These are phyloP conservation scores for Alternaria postmessia DNA, from an alignment of 2,329 filamentous ascomycete genomes.

Conservation along the genomic window DNA sequence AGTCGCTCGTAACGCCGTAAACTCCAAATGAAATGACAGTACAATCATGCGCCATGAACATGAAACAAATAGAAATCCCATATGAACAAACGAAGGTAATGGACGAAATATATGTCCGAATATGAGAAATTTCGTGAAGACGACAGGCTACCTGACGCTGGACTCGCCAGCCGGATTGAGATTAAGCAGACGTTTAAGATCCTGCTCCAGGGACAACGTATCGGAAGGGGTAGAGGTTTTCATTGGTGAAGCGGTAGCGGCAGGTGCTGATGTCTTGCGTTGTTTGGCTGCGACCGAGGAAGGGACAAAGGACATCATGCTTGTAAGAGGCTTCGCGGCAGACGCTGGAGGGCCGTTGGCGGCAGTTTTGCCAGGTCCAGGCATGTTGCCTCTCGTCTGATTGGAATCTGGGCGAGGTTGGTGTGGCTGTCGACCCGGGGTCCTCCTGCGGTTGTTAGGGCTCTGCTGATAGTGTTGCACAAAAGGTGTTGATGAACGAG, in stretches of 20 bases:
- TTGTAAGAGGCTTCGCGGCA: constrained; percentile 32
- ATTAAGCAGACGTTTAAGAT: constrained; percentile 49
- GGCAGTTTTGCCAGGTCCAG: constrained; percentile 22
- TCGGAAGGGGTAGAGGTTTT: constrained; percentile 28
- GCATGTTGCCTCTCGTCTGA: constrained; percentile 23
- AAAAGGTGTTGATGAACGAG: constrained; percentile 39
- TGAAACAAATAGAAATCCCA: constrained; percentile 24
- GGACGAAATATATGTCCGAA: constrained; percentile 34
- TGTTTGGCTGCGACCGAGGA: constrained; percentile 49
- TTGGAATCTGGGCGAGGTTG: constrained; percentile 37
- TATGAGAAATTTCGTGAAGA: constrained; percentile 26
- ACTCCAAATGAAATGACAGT: constrained; percentile 29
- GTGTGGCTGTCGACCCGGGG: constrained; percentile 32
- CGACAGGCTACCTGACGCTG: constrained; percentile 33
- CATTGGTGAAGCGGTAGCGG: constrained; percentile 23
- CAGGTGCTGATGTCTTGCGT: constrained; percentile 30
- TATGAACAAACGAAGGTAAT: constrained; percentile 35
- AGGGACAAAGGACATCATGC: constrained; percentile 47
- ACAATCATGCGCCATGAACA: constrained; percentile 31
- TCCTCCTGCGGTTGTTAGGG: constrained; percentile 35
- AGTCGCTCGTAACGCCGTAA: constrained; percentile 28
- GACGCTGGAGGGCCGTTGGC: constrained; percentile 23
- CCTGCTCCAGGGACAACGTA: constrained; percentile 43
- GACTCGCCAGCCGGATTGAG: constrained; percentile 33
- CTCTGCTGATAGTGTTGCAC: constrained; percentile 33